Evolutionary conservation across 2,329 filamentous ascomycete species (phyloP), one percentile per base, ranked within the genome.

Genomic region (Colletotrichum nymphaeae): DNA sequence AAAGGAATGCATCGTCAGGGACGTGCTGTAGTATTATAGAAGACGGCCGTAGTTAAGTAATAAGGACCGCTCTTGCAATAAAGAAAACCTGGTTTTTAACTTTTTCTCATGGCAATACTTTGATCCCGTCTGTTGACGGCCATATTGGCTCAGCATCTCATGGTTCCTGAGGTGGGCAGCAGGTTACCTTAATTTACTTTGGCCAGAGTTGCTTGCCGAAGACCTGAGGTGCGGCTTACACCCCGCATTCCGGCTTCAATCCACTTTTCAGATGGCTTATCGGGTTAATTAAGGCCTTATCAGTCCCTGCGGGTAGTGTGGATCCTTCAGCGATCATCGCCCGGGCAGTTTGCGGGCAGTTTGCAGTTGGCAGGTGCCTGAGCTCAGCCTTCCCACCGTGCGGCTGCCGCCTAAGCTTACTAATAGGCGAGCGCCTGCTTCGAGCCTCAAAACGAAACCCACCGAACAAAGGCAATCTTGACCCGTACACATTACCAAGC

Each of bases 401-500:
- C 64, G 30, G 60, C 52, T 62, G 67, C 62, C 58, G 53, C 58
- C 59, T 64, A n/a, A 12, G 72, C 72, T 75, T 73, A 75, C 75
- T 76, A 75, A 75, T 76, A n/a, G 30, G 12, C 59, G 8, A n/a
- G 30, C 58, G 57, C 63, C 16, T 76, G 77, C 78, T 74, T 72
- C 56, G 69, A 76, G 32, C 59, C 74, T 75, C 69, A 67, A 75
- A 76, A 77, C 74, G 75, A 79, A 79, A 78, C 80, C 78, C 76
- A 79, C 77, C 75, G 66, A 68, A 78, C 77, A 74, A 76, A 77
- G 77, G 75, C 78, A 83, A 83, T 80, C 80, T 80, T 82, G 77
- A 77, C 81, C 81, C 79, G 75, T 83, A 81, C 81, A 83, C 77
- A 81, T 76, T 79, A 81, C 77, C 73, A 76, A 26, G 74, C 57